Evolutionary conservation across 495 filamentous ascomycete genomes (phyloP).

Genomic region (Rhypophila decipiens): DNA sequence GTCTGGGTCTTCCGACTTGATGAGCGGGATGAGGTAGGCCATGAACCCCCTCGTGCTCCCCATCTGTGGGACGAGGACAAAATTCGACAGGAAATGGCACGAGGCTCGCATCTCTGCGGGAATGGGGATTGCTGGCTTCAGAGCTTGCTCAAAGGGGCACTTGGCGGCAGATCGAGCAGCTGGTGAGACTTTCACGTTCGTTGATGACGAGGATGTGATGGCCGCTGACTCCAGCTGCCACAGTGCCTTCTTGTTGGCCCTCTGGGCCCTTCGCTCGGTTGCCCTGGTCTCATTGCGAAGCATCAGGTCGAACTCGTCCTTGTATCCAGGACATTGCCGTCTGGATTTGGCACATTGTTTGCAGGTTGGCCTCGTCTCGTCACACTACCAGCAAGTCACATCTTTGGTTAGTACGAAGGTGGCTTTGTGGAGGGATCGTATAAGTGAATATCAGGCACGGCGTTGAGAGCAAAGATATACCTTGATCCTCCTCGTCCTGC

Average conservation of each 20-base stretch:
- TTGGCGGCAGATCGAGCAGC: not conserved
- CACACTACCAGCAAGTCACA: slow-evolving; percentile 51
- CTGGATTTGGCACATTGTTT: slow-evolving; percentile 61
- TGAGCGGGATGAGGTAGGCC: slow-evolving; percentile 51
- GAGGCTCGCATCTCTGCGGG: slow-evolving; percentile 42
- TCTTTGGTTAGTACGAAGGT: no score
- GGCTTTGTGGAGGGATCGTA: no score
- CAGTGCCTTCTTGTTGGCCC: slow-evolving; percentile 10
- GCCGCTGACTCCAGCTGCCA: not conserved
- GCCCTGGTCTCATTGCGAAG: slow-evolving; percentile 61
- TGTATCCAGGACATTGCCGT: slow-evolving; percentile 62
- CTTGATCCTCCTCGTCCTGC: slow-evolving; percentile 65
- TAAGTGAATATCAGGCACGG: no score
- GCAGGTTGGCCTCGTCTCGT: slow-evolving; percentile 62
- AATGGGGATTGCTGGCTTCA: slow-evolving; percentile 26
- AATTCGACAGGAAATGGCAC: slow-evolving; percentile 52
- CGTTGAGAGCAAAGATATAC: slow-evolving; percentile 39
- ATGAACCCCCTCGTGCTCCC: slow-evolving; percentile 43
- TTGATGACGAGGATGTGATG: not conserved
- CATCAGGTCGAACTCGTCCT: slow-evolving; percentile 61
- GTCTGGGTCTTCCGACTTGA: slow-evolving; percentile 37
- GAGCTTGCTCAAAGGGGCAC: slow-evolving; percentile 11
- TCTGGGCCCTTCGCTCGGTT: slow-evolving; percentile 46
- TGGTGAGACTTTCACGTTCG: not conserved
- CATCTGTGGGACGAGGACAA: slow-evolving; percentile 42